These are phyloP conservation scores for Adansonia madagascariensis DNA, from an alignment of 441 rosid genomes.

Conservation along the genomic window DNA sequence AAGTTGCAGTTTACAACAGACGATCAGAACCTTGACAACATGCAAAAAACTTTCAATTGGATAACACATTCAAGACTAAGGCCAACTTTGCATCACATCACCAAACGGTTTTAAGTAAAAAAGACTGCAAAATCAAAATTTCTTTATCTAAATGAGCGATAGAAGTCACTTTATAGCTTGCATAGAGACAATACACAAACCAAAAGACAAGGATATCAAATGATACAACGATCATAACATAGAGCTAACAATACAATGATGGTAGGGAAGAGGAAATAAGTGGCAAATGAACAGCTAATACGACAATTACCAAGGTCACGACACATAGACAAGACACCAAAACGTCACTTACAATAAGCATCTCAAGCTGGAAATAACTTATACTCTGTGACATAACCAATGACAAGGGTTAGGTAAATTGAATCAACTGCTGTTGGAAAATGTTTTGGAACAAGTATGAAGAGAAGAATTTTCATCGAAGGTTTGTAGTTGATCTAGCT, in stretches of 20 bases:
- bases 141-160: background rate
- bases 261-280: background rate
- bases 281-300: background rate
- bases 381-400: background rate
- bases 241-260: too few species aligned
- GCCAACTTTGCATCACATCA: conserved; percentile 15
- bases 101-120: conserved; percentile 6
- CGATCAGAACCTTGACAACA: conserved; percentile 1
- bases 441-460: conserved; percentile 5
- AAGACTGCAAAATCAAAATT: background rate
- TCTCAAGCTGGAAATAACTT: conserved; percentile 12
- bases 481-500: background rate
- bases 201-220: background rate
- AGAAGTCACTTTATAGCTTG: background rate
- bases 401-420: background rate
- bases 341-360: background rate
- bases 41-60: background rate
- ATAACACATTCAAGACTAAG: conserved; percentile 13
- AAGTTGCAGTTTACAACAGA: background rate
- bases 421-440: conserved; percentile 4
- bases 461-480: background rate
- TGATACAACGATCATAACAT: background rate
- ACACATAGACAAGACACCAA: background rate
- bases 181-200: background rate
- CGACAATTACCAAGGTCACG: background rate